These are phyloP conservation scores for Citeromyces nyonsensis DNA, from an alignment of 805 yeast genomes.

Conservation along the genomic window DNA sequence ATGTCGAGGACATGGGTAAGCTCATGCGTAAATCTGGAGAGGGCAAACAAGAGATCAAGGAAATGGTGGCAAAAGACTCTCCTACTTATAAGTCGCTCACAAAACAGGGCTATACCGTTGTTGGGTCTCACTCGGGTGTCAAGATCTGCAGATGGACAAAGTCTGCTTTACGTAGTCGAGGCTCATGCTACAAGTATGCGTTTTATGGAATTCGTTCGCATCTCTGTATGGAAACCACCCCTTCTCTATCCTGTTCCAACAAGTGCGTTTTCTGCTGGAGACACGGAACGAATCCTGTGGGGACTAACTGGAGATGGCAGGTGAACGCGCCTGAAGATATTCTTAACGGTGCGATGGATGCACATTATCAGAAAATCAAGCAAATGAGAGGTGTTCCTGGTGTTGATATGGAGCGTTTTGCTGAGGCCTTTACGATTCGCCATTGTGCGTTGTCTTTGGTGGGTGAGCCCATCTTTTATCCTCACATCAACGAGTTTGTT, in stretches of 20 bases:
- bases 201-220: conserved; percentile 85
- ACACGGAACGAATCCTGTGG: conserved; percentile 94
- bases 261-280: conserved; percentile 97
- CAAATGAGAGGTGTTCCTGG: conserved; percentile 96
- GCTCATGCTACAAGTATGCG: conserved; percentile 87
- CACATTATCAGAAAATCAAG: conserved; percentile 84
- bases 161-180: conserved; percentile 85
- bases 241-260: conserved; percentile 84
- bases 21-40: conserved; percentile 16
- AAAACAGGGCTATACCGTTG: conserved; percentile 86
- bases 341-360: conserved; percentile 70
- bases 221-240: conserved; percentile 92
- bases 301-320: conserved; percentile 94
- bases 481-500: conserved; percentile 76
- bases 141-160: conserved; percentile 95
- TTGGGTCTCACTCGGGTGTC: conserved; percentile 91
- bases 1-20: conserved; percentile 80
- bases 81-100: conserved; percentile 83
- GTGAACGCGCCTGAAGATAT: conserved; percentile 81
- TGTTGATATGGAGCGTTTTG: conserved; percentile 75
- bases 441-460: conserved; percentile 90
- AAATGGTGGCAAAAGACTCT: conserved; percentile 82
- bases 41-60: conserved; percentile 25
- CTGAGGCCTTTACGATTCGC: conserved; percentile 77
- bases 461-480: conserved; percentile 92